Percentiles rank a stretch among this genome's conserved stretches.
Conservation (phyloP, 768 basidiomycete genomes). For the Cubamyces lactineus region DNA sequence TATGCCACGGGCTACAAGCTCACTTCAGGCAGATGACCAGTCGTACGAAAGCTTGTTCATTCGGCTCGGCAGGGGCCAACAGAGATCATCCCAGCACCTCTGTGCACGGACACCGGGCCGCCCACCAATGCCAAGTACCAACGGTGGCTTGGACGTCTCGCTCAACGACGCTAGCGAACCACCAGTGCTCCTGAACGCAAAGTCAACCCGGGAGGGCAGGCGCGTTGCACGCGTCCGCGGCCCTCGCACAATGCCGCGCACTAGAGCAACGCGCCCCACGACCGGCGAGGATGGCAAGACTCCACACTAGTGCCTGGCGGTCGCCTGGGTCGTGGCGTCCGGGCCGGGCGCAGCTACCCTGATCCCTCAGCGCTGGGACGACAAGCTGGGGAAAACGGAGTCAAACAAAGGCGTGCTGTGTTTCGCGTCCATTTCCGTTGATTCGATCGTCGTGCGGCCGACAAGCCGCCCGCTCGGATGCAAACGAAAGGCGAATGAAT, state of each 20-base stretch:
- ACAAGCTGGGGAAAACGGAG: constrained; percentile 3
- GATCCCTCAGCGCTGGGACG: not conserved
- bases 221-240: not conserved
- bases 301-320: constrained; percentile 4
- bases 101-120: not conserved
- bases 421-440: not conserved
- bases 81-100: too few species aligned
- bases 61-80: too few species aligned
- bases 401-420: not conserved
- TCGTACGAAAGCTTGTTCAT: too few species aligned
- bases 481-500: not conserved
- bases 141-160: not conserved
- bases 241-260: not conserved
- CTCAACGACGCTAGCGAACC: not conserved
- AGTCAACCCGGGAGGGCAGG: too few species aligned
- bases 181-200: not conserved
- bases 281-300: not conserved
- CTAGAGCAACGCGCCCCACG: not conserved
- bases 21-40: too few species aligned
- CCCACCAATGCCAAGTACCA: not conserved
- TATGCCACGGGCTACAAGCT: too few species aligned
- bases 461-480: not conserved
- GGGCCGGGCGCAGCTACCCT: not conserved
- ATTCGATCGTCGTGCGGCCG: not conserved
- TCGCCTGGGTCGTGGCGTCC: constrained; percentile 8